These are phyloP conservation scores for Hanseniaspora clermontiae DNA, from an alignment of 805 yeast genomes.

Conservation along the genomic window DNA sequence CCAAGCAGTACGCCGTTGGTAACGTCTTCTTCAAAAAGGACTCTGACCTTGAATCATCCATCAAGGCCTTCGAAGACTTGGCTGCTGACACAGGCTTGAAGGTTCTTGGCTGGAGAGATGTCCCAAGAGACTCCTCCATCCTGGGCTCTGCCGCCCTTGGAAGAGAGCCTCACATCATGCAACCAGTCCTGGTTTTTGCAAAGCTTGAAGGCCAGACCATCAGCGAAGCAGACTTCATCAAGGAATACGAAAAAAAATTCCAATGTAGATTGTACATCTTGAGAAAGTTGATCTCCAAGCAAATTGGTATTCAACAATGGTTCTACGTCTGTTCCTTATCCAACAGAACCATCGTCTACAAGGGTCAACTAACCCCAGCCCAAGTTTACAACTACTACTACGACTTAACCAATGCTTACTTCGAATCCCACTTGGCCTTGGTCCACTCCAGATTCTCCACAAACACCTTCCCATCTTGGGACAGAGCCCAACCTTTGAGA, in stretches of 20 bases:
- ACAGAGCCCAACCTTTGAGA: conserved; percentile 94
- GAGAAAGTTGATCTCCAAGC: conserved; percentile 79
- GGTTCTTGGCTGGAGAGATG: conserved; percentile 89
- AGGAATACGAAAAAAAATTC: conserved; percentile 48
- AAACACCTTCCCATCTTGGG: conserved; percentile 99
- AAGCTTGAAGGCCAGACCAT: conserved; percentile 33
- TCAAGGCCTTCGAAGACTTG: conserved; percentile 64
- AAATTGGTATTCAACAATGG: conserved; percentile 93
- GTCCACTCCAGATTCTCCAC: conserved; percentile 97
- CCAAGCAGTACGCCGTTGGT: conserved; percentile 90
- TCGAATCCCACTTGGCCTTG: conserved; percentile 87
- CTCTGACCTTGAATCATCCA: conserved; percentile 52
- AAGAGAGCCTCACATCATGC: conserved; percentile 81
- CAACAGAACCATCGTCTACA: conserved; percentile 81
- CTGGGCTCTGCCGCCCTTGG: conserved; percentile 90
- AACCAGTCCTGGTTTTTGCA: conserved; percentile 75
- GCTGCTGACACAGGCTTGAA: conserved; percentile 64
- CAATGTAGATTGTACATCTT: conserved; percentile 74
- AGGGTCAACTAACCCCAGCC: conserved; percentile 93
- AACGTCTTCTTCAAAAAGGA: conserved; percentile 88
- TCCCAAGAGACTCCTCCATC: conserved; percentile 88
- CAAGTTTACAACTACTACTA: conserved; percentile 93
- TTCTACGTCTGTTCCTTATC: conserved; percentile 90
- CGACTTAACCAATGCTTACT: conserved; percentile 81
- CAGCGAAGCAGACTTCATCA: conserved; percentile 42